Base-by-base conservation (phyloP, 345 rosid species). In the Populus pruinosa region DNA sequence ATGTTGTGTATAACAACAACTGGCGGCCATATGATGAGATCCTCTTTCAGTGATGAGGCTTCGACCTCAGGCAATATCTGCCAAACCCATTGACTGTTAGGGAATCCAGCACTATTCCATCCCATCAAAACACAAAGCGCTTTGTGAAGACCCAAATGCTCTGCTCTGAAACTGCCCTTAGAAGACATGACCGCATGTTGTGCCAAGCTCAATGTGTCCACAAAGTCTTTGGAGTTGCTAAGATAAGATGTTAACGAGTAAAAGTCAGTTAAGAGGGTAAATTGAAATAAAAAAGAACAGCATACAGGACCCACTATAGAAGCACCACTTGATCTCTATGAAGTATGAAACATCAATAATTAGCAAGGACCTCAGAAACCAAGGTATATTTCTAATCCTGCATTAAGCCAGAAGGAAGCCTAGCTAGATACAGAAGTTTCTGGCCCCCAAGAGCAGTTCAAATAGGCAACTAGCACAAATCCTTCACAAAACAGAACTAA, bases 1-100 rank as follows among this genome's bases (percentile, higher is more conserved):
- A 78, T 85, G 79, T 87, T 86, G 55, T 87, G 87, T 71, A 90
- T 43, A 62, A 88, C 23, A 25, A 88, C 83, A 18, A 82, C 79
- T 2, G 91, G 89, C 18, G 91, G 91, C 91, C 91, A 90, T 36
- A 88, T 82, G 61, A 88, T 83, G 64, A 88, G 88, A 79, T 88
- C 89, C 68, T 87, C 85, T 75, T 82, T 87, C 86, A 84, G 23
- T 55, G 85, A 78, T 55, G 69, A 70, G 61, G 84, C 86, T 74
- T 87, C 87, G 71, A 82, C 78, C 14, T 73, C 63, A 14, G 85
- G 79, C 75, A 88, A 64, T 47, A 44, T 12, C 70, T 79, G 75
- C 36, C 6, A 55, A 55, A 43, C 33, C 90, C 90, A 87, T 71
- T 62, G 36, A 66, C 85, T 63, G 5, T 77, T 71, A 18, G 82